Evolutionary conservation across 1,139 yeast genomes (phyloP).

Genomic region (Candida smagusa): DNA sequence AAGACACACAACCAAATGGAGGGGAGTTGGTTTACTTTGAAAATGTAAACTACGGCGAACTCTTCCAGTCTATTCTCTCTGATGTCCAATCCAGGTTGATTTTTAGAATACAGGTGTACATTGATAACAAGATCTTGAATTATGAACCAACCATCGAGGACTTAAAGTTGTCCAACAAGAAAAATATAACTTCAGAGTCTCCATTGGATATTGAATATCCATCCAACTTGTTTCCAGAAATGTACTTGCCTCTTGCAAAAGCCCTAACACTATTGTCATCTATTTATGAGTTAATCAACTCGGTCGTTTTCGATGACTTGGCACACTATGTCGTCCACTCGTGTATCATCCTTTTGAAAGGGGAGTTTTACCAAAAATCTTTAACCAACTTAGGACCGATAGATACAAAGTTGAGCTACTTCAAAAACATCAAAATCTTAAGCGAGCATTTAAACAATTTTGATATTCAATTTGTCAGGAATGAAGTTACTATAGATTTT

Average conservation of each 20-base stretch:
- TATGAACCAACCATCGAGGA: constrained; percentile 70
- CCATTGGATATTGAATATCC: constrained; percentile 32
- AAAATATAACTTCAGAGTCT: constrained; percentile 6
- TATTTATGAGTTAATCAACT: constrained; percentile 74
- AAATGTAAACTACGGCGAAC: constrained; percentile 48
- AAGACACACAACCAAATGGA: constrained; percentile 31
- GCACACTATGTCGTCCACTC: constrained; percentile 86
- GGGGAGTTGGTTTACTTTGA: constrained; percentile 7
- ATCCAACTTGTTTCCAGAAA: constrained; percentile 44
- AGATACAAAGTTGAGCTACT: constrained; percentile 64
- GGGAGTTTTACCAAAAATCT: constrained; percentile 46
- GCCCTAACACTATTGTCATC: constrained; percentile 71
- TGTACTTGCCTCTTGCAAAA: constrained; percentile 73
- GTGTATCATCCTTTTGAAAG: constrained; percentile 57
- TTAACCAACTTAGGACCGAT: constrained; percentile 40
- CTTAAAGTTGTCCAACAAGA: constrained; percentile 38
- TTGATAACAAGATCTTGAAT: constrained; percentile 63
- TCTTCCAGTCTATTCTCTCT: constrained; percentile 68
- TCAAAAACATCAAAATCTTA: constrained; percentile 69
- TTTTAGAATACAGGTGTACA: constrained; percentile 70
- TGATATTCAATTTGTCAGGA: constrained; percentile 74
- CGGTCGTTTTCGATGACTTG: constrained; percentile 78
- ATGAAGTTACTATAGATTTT: constrained; percentile 76
- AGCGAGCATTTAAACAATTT: constrained; percentile 71
- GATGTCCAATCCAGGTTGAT: constrained; percentile 80